Evolutionary conservation across 2,329 filamentous ascomycete genomes (phyloP).

Genomic region (Fusarium zealandicum): DNA sequence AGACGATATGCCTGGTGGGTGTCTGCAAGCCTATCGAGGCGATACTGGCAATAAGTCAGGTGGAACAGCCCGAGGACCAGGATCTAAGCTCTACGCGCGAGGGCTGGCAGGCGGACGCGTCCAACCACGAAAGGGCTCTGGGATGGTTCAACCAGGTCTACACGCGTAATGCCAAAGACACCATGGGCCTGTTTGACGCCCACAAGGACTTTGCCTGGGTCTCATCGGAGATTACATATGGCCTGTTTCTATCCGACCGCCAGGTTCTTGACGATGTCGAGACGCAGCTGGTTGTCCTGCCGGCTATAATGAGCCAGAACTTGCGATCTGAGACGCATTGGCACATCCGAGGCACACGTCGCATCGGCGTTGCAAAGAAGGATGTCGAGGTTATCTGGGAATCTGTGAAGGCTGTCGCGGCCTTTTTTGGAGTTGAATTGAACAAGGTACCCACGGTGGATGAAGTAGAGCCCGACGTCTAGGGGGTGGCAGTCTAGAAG

Average conservation of each 20-base stretch:
- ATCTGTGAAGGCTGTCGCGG: conserved; percentile 33
- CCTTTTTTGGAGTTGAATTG: conserved; percentile 37
- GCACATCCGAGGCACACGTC: conserved; percentile 51
- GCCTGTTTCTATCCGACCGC: conserved; percentile 64
- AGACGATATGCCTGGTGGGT: conserved; percentile 64
- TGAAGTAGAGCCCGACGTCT: conserved; percentile 42
- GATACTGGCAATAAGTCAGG: conserved; percentile 60
- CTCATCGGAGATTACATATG: conserved; percentile 63
- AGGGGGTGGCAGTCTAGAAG: no score
- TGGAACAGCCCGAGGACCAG: conserved; percentile 62
- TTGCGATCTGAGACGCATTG: conserved; percentile 59
- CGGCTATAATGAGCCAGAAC: conserved; percentile 66
- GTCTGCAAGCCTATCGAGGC: conserved; percentile 70
- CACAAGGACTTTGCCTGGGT: conserved; percentile 57
- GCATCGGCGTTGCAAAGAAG: conserved; percentile 40
- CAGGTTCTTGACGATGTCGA: conserved; percentile 61
- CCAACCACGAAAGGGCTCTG: conserved; percentile 59
- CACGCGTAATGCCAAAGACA: conserved; percentile 53
- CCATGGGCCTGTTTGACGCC: conserved; percentile 46
- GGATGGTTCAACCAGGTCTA: conserved; percentile 66
- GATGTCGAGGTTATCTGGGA: conserved; percentile 42
- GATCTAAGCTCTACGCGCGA: conserved; percentile 63
- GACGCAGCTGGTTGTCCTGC: conserved; percentile 61
- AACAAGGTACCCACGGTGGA: conserved; percentile 41
- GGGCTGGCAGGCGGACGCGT: conserved; percentile 64